Base-by-base conservation (phyloP, 345 rosid genomes). In the Firmiana major region DNA sequence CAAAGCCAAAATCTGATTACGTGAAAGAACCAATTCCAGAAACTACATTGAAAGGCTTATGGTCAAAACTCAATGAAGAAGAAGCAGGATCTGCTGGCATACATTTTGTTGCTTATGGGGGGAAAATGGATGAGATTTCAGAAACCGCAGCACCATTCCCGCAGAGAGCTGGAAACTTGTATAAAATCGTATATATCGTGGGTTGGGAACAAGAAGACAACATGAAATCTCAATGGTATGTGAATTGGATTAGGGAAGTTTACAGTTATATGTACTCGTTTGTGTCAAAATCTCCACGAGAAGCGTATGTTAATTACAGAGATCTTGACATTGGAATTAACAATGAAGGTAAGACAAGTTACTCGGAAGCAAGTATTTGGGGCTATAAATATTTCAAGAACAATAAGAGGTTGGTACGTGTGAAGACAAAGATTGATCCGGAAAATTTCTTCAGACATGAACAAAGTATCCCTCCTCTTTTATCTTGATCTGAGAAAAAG, bases 301-400 rank as follows among this genome's bases (percentile, higher is more conserved):
- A 43, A 2, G 85, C 94, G 1, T 93, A 87, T 38, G 74, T 88
- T 13, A 91, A 93, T 63, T 93, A 92, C 40, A 84, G 88, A 42
- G 97, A 92, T 77, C 81, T 89, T 11, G 97, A 91, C 63, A 13
- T 89, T 24, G 98, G 94, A 1, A 58, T 31, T 76, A 87, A 87
- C 73, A 73, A 21, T 17, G 70, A 74, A 24, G 60, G 72, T 0
- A 68, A 75, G 2, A 70, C 84, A 6, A 80, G 83, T 77, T 87
- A 73, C 42, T 9, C 16, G 4, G 36, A 84, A 76, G 90, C 89
- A 38, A 75, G 76, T 66, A 15, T 15, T 12, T 91, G 88, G 84
- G 94, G 97, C 16, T 28, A 46, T 1, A 88, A 75, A 76, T 89
- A 92, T 79, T 90, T 86, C 59, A 82, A 82, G 54, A 75, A 55